These are phyloP conservation scores for Meyerozyma sp. DNA, from an alignment of 1,139 yeast genomes.

Conservation along the genomic window DNA sequence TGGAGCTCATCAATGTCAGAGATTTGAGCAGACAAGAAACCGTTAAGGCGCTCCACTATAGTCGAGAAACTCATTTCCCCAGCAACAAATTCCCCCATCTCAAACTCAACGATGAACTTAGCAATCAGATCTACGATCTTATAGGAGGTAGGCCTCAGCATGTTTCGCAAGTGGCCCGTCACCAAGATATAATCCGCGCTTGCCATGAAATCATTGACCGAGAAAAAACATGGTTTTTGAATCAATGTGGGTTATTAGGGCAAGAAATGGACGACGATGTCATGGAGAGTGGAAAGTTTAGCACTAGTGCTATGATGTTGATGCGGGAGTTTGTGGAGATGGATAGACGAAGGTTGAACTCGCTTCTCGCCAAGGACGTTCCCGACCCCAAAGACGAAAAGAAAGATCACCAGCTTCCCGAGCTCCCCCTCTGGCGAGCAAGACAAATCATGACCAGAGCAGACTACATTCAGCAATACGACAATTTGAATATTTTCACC, in stretches of 20 bases:
- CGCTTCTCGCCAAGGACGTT: slow-evolving; percentile 18
- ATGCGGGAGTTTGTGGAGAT: slow-evolving; percentile 69
- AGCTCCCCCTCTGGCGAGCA: slow-evolving; percentile 77
- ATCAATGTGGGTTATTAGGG: slow-evolving; percentile 77
- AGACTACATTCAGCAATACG: slow-evolving; percentile 72
- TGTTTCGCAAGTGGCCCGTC: slow-evolving; percentile 67
- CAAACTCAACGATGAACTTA: slow-evolving; percentile 24
- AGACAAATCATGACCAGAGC: slow-evolving; percentile 82
- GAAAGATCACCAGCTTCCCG: slow-evolving; percentile 57
- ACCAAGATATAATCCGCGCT: slow-evolving; percentile 54
- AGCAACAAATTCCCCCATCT: slow-evolving; percentile 29
- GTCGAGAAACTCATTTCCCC: slow-evolving; percentile 45
- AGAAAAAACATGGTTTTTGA: slow-evolving; percentile 81
- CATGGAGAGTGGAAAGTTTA: slow-evolving; percentile 78
- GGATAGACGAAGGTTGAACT: slow-evolving; percentile 41
- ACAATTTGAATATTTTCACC: slow-evolving; percentile 71
- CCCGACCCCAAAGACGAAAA: slow-evolving; percentile 12
- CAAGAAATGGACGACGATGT: slow-evolving; percentile 84
- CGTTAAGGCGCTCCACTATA: slow-evolving; percentile 47
- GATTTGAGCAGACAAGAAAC: slow-evolving; percentile 61
- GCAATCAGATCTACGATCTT: slow-evolving; percentile 58
- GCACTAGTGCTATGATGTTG: slow-evolving; percentile 70
- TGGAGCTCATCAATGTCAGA: slow-evolving; percentile 66
- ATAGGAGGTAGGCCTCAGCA: slow-evolving; percentile 88
- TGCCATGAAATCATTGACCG: slow-evolving; percentile 69